Percentiles rank a stretch among this genome's conserved stretches.
These are phyloP conservation scores for Glycyrrhiza uralensis DNA, from an alignment of 306 rosid species.

Conservation along the genomic window DNA sequence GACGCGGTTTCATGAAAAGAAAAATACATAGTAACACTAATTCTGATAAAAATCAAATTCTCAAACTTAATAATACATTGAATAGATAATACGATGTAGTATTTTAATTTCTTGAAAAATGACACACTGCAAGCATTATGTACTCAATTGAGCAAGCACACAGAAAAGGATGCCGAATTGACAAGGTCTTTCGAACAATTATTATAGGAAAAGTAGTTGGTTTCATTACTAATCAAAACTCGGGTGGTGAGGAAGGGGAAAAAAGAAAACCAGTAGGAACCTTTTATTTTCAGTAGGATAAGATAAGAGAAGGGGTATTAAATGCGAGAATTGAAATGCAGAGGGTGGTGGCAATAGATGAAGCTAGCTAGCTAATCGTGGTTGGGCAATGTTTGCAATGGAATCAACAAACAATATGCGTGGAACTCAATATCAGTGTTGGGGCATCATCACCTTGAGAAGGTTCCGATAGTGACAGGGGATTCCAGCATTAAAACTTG, in stretches of 20 bases:
- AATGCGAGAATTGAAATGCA: background rate
- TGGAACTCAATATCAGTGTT: background rate
- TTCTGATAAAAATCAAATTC: too few relatives aligned
- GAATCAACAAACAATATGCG: background rate
- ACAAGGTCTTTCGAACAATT: too few relatives aligned
- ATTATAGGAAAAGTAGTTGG: too few relatives aligned
- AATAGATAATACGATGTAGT: too few relatives aligned
- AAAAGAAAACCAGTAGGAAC: background rate
- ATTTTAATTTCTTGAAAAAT: too few relatives aligned
- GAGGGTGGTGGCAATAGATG: background rate
- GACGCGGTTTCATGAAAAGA: too few relatives aligned
- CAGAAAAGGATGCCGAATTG: too few relatives aligned
- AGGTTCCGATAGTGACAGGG: slow-evolving; percentile 9
- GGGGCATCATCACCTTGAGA: background rate
- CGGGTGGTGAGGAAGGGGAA: background rate
- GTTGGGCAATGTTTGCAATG: background rate
- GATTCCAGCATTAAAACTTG: slow-evolving; percentile 7
- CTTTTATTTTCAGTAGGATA: background rate
- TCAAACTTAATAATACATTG: too few relatives aligned
- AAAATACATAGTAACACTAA: too few relatives aligned
- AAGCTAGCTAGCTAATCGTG: too few relatives aligned
- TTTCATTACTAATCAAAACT: background rate
- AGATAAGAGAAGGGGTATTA: slow-evolving; percentile 9
- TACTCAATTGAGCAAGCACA: too few relatives aligned
- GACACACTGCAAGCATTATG: too few relatives aligned